These are phyloP conservation scores for Fusarium tupiense DNA, from an alignment of 2,329 filamentous ascomycete species.

Conservation along the genomic window DNA sequence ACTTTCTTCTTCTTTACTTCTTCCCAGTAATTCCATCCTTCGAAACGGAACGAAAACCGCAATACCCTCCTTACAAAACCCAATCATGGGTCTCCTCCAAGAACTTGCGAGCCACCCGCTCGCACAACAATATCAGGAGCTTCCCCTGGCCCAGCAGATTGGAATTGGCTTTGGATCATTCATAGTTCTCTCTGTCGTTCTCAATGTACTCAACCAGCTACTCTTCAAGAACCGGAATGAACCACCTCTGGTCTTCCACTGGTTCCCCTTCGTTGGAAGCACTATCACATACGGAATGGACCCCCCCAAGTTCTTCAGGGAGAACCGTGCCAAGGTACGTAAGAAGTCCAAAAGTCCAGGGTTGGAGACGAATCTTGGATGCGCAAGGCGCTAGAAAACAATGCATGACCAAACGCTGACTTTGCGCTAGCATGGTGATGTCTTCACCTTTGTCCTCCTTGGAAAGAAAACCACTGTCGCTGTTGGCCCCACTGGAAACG, in stretches of 20 bases:
- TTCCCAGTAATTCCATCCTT: neutral
- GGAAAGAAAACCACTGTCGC: constrained; percentile 91
- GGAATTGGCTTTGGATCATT: constrained; percentile 55
- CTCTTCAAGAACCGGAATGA: constrained; percentile 85
- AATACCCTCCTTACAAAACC: neutral
- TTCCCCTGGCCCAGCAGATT: constrained; percentile 60
- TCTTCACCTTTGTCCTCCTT: constrained; percentile 88
- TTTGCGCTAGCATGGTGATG: constrained; percentile 76
- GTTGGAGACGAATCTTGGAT: neutral
- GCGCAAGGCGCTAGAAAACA: neutral
- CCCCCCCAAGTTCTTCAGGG: constrained; percentile 86
- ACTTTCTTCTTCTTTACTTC: neutral
- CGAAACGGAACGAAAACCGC: constrained; percentile 1
- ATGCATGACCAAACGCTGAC: constrained; percentile 17
- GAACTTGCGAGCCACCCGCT: constrained; percentile 59
- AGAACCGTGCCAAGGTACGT: constrained; percentile 76
- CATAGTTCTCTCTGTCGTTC: constrained; percentile 67
- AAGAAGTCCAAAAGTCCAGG: neutral
- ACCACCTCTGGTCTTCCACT: constrained; percentile 83
- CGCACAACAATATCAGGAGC: constrained; percentile 59
- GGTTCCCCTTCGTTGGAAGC: constrained; percentile 85
- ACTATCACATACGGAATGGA: constrained; percentile 96
- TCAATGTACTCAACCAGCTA: constrained; percentile 85
- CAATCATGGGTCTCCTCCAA: constrained; percentile 66
- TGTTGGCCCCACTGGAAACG: constrained; percentile 83